phyloP scores from a whole-genome alignment of 176 grass and related monocot species.

The Pharus latifolius region DNA sequence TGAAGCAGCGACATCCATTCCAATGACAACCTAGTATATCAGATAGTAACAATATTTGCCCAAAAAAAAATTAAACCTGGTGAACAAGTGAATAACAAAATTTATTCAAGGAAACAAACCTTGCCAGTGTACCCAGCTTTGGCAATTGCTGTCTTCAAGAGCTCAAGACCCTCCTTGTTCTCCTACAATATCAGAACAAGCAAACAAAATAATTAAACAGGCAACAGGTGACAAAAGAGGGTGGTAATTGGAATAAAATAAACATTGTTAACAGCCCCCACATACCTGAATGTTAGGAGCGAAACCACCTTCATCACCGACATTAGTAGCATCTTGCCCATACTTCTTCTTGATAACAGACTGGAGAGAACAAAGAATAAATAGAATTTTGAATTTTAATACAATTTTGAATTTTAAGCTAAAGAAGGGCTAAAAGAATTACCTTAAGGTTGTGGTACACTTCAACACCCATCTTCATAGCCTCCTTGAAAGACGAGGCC shows the following conservation, averaged over 20 bases:
- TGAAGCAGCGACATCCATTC: conserved; percentile 99
- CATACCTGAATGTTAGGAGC: conserved; percentile 98
- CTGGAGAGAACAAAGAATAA: conserved; percentile 14
- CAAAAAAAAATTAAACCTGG: background rate
- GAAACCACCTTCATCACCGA: conserved; percentile 98
- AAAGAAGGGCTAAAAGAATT: background rate
- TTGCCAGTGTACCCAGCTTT: conserved; percentile 97
- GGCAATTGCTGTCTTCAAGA: conserved; percentile 78
- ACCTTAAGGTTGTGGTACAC: conserved; percentile 96
- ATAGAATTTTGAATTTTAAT: background rate
- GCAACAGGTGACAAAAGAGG: background rate
- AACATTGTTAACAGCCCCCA: too few relatives aligned
- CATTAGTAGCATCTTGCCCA: conserved; percentile 92
- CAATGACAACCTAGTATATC: conserved; percentile 72
- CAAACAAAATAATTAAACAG: background rate
- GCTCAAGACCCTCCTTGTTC: conserved; percentile 94
- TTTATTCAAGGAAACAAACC: conserved; percentile 16
- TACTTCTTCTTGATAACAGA: conserved; percentile 99
- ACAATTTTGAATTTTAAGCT: background rate
- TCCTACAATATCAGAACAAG: conserved; percentile 39
- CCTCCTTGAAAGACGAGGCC: conserved; percentile 82
- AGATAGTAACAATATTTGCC: background rate
- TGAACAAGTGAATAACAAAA: background rate
- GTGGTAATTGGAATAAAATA: too few relatives aligned
- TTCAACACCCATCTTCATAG: conserved; percentile 99